Conservation (phyloP, 148 eudicot species). For the Fagopyrum homotropicum region DNA sequence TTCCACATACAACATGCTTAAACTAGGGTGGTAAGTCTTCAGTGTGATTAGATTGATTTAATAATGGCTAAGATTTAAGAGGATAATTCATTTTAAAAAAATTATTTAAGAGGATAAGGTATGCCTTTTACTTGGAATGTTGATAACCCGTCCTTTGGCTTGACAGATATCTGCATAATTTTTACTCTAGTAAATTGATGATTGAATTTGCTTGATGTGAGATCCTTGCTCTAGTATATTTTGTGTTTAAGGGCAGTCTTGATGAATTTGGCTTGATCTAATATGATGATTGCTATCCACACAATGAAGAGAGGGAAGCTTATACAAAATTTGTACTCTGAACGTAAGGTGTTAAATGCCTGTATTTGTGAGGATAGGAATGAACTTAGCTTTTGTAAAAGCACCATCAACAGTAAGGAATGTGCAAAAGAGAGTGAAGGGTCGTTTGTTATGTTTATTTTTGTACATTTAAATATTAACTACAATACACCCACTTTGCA, state of each 20-base stretch:
- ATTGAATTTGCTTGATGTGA: not conserved
- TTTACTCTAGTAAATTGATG: not conserved
- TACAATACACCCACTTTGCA: not conserved
- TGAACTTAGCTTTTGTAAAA: not conserved
- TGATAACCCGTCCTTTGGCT: not conserved
- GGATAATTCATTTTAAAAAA: not conserved
- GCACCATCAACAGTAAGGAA: not conserved
- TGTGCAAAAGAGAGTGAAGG: not conserved
- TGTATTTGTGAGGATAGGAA: not conserved
- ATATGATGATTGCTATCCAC: not conserved
- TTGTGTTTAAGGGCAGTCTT: not conserved
- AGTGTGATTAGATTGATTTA: not conserved
- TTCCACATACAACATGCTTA: not conserved
- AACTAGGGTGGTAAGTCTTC: not conserved
- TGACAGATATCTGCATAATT: not conserved
- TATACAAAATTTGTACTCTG: not conserved
- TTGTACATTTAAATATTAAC: not conserved
- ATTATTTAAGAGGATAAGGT: not conserved
- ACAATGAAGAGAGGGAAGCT: not conserved
- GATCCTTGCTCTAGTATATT: not conserved
- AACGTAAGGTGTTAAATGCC: not conserved
- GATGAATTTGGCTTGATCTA: not conserved
- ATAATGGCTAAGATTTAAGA: not conserved
- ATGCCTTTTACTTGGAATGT: not conserved
- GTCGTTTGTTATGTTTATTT: not conserved